Evolutionary conservation across 805 yeast genomes (phyloP).

Genomic region (Metschnikowia sp.): DNA sequence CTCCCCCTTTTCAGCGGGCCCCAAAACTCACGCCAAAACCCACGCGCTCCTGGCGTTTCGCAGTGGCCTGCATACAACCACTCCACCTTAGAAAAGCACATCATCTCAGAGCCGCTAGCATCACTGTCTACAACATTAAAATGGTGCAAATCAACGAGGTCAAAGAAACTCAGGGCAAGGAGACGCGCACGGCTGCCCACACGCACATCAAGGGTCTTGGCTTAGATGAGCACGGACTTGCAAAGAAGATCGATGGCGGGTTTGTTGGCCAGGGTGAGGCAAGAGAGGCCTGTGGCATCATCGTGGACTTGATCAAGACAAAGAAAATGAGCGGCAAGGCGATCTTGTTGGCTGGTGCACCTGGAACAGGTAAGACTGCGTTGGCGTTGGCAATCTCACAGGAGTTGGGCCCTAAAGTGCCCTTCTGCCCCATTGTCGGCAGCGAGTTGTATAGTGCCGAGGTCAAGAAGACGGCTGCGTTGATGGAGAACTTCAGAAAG

Average conservation of each 20-base stretch:
- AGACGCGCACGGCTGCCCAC: conserved; percentile 86
- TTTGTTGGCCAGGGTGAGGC: conserved; percentile 76
- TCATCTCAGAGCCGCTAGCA: background rate
- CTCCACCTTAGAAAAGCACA: background rate
- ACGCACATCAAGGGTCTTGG: conserved; percentile 96
- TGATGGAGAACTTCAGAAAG: conserved; percentile 94
- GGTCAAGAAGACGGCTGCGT: conserved; percentile 91
- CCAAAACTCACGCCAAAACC: background rate
- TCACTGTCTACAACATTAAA: background rate
- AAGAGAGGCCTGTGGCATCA: conserved; percentile 90
- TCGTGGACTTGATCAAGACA: conserved; percentile 88
- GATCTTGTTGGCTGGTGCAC: conserved; percentile 93
- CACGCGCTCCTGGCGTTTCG: background rate
- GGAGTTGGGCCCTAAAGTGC: conserved; percentile 94
- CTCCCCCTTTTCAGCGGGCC: no score
- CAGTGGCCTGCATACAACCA: background rate
- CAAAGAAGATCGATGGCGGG: conserved; percentile 85
- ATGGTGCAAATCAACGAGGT: conserved; percentile 83
- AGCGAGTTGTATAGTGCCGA: conserved; percentile 94
- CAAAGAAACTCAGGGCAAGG: conserved; percentile 51
- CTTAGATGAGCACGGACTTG: conserved; percentile 82
- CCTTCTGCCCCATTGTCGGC: conserved; percentile 96
- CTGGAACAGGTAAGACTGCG: conserved; percentile 98
- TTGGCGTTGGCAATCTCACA: conserved; percentile 94
- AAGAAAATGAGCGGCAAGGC: conserved; percentile 95